Evolutionary conservation across 345 rosid genomes (phyloP), one percentile per base, ranked within the genome.

Genomic region (Linum trigynum): DNA sequence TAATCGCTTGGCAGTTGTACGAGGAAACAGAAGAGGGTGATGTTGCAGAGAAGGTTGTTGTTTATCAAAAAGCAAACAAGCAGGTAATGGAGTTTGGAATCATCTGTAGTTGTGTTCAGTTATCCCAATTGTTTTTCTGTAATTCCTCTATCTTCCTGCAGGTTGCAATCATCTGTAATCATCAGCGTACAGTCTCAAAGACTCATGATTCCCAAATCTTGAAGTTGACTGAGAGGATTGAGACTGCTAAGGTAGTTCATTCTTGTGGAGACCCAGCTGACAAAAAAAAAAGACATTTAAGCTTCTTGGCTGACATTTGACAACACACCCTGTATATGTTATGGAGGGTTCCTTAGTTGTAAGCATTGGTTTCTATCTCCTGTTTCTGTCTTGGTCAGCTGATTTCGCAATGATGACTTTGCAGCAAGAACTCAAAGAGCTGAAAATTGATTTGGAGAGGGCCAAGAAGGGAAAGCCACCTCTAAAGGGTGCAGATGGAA

Each of bases 101-200:
- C 15, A 15, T 8, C 53, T 7, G 38, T 41, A 8, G 40, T 15
- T 1, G 35, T 66, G 60, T 51, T 17, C 43, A 40, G 32, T 56
- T 10, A 51, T 37, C 5, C 0, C 56, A 45, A 38, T 17, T 64
- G 61, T 61, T 55, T 71, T 35, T 65, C 64, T 50, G 32, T 66
- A 48, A 59, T 62, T 71, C 69, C 56, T 70, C 59, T 57, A 57
- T 63, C 12, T 74, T 63, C 59, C 65, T 72, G 67, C 83, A 95
- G 99, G 99, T 95, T 70, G 99, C 99, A 43, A 87, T 95, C 70
- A 95, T 95, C 62, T 95, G 99, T 85, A 95, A 95, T 72, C 99
- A 95, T 79, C 99, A 95, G 60, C 94, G 98, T 55, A 83, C 81
- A 69, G 79, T 95, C 64, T 89, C 99, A 7, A 95, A 89, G 80